Percentiles rank a stretch among this genome's conserved stretches.
phyloP scores from a whole-genome alignment of 495 filamentous ascomycete genomes.

The Xylaria venustula region DNA sequence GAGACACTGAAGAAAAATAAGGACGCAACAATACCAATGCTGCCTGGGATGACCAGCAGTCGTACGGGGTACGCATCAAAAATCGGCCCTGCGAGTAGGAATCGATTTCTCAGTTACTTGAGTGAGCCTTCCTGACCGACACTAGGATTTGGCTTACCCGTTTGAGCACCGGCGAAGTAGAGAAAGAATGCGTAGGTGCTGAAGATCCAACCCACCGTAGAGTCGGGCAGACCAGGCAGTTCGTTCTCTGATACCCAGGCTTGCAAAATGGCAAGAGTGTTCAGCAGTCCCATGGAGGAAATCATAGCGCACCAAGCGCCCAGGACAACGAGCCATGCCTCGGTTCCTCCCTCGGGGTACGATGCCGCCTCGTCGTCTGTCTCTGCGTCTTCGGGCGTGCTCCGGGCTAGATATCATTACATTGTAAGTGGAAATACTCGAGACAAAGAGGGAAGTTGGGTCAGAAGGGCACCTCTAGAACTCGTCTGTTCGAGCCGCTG shows the following conservation, averaged over 20 bases:
- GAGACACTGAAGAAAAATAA: constrained; percentile 55
- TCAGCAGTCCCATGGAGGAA: constrained; percentile 64
- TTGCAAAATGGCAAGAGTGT: constrained; percentile 62
- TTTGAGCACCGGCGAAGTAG: constrained; percentile 62
- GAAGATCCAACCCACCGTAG: constrained; percentile 65
- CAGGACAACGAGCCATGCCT: constrained; percentile 61
- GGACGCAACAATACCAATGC: constrained; percentile 48
- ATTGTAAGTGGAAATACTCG: too few species aligned
- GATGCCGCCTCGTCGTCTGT: constrained; percentile 24
- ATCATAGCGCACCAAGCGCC: constrained; percentile 61
- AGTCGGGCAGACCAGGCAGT: constrained; percentile 50
- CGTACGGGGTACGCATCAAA: constrained; percentile 63
- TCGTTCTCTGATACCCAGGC: constrained; percentile 62
- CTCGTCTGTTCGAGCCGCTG: too few species aligned
- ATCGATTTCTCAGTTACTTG: not conserved
- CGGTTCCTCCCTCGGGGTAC: constrained; percentile 61
- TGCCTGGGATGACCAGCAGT: constrained; percentile 50
- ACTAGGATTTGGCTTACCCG: constrained; percentile 29
- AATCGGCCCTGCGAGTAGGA: constrained; percentile 43
- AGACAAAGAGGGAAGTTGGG: too few species aligned
- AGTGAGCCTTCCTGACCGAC: not conserved
- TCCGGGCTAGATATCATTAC: not conserved
- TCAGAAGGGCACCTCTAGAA: too few species aligned
- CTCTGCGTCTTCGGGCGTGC: not conserved
- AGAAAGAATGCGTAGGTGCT: constrained; percentile 62